Percentiles rank a stretch among this genome's conserved stretches.
Evolutionary conservation across 2,329 filamentous ascomycete species (phyloP).

Genomic region (Aspergillus sp.): DNA sequence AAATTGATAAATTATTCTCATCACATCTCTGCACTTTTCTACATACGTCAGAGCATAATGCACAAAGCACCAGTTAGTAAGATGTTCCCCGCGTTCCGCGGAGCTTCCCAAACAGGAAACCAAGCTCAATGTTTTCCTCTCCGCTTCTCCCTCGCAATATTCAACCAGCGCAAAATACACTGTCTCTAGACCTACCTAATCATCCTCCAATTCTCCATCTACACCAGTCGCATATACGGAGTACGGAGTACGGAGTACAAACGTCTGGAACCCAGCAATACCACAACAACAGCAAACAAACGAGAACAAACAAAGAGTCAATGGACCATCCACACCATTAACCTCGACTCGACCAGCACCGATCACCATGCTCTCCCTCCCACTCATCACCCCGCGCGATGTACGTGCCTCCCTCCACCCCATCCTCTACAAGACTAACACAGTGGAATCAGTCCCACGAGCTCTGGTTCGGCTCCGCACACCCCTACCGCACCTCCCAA

Average conservation of each 20-base stretch:
- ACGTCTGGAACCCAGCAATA: too few species aligned
- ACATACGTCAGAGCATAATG: too few species aligned
- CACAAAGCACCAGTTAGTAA: neutral
- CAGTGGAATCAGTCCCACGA: constrained; percentile 59
- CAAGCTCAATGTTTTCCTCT: neutral
- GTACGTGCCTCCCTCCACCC: constrained; percentile 46
- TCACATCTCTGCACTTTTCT: too few species aligned
- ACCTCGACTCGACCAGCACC: neutral
- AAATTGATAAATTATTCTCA: too few species aligned
- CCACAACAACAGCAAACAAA: neutral
- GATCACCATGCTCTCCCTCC: constrained; percentile 58
- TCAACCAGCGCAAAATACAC: too few species aligned
- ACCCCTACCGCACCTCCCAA: constrained; percentile 43
- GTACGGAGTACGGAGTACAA: too few species aligned
- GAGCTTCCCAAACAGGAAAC: neutral
- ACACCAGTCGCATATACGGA: too few species aligned
- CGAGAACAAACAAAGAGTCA: too few species aligned
- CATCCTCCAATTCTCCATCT: too few species aligned
- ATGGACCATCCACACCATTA: neutral
- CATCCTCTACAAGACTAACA: constrained; percentile 13
- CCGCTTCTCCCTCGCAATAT: too few species aligned
- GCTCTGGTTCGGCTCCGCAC: constrained; percentile 70
- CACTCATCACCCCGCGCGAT: constrained; percentile 68
- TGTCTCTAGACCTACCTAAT: too few species aligned
- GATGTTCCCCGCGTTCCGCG: constrained; percentile 1